Evolutionary conservation across 2,329 filamentous ascomycete genomes (phyloP).

Genomic region (Davidsoniella neocaledoniae): DNA sequence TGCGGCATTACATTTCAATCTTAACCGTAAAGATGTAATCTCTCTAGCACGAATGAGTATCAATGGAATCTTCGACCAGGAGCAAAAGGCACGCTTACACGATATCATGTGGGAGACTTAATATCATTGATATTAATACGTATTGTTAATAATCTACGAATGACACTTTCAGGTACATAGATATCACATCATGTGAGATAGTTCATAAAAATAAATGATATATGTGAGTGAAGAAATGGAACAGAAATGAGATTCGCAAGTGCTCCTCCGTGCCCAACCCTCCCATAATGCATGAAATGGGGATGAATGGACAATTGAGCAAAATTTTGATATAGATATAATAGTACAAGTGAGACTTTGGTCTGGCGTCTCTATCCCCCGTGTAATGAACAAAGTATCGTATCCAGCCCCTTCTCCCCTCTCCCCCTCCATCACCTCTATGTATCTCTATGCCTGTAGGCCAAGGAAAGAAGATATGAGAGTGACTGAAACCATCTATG

Average conservation of each 20-base stretch:
- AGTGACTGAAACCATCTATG: too few species aligned
- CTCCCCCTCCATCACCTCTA: not conserved
- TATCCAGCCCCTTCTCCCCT: not conserved
- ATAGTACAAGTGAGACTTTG: conserved; percentile 6
- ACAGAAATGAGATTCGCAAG: not conserved
- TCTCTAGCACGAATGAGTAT: conserved; percentile 43
- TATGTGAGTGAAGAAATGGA: not conserved
- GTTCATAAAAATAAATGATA: not conserved
- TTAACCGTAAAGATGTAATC: conserved; percentile 31
- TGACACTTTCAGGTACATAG: too few species aligned
- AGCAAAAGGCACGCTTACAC: conserved; percentile 37
- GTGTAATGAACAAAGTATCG: not conserved
- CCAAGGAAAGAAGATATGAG: too few species aligned
- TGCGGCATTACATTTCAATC: conserved; percentile 51
- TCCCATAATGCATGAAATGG: too few species aligned
- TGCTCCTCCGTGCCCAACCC: not conserved
- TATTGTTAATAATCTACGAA: too few species aligned
- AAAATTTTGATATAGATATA: conserved; percentile 4
- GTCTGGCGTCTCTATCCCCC: too few species aligned
- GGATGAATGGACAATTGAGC: too few species aligned
- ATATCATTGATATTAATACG: too few species aligned
- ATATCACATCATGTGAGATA: too few species aligned
- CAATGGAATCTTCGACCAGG: conserved; percentile 48
- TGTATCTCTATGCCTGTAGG: too few species aligned
- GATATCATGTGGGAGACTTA: conserved; percentile 28